Percentiles rank a stretch among this genome's conserved stretches.
Conservation (phyloP, 441 rosid species). For the Euphorbia schlechtendalii region DNA sequence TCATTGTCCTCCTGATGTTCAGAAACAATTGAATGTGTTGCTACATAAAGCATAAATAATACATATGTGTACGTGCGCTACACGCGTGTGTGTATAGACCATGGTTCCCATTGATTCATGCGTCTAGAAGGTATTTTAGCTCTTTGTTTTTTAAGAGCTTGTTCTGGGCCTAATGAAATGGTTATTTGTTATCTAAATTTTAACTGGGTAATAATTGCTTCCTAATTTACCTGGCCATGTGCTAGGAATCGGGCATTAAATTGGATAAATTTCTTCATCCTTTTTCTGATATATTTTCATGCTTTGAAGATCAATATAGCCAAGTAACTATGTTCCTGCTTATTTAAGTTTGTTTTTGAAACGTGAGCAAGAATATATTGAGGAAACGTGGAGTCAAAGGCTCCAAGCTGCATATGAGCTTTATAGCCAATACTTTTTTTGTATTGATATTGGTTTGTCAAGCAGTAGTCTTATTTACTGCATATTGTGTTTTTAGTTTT, state of each 20-base stretch:
- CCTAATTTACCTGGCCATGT: not conserved
- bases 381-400: not conserved
- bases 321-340: not conserved
- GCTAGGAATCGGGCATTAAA: not conserved
- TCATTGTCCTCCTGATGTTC: too few species aligned
- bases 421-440: not conserved
- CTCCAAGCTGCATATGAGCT: not conserved
- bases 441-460: not conserved
- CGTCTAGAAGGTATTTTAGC: not conserved
- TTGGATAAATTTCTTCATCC: not conserved
- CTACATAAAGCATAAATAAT: too few species aligned
- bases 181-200: not conserved
- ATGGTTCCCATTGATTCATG: not conserved
- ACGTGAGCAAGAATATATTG: not conserved
- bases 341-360: not conserved
- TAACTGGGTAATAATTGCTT: not conserved
- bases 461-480: slow-evolving; percentile 1
- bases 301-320: not conserved
- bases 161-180: not conserved
- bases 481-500: not conserved
- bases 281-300: not conserved
- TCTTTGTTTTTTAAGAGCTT: slow-evolving; percentile 2
- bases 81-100: not conserved
- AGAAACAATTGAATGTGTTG: too few species aligned
- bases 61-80: too few species aligned